phyloP scores from a whole-genome alignment of 1,284 basidiomycete species.

The Ceratobasidium theobromae region DNA sequence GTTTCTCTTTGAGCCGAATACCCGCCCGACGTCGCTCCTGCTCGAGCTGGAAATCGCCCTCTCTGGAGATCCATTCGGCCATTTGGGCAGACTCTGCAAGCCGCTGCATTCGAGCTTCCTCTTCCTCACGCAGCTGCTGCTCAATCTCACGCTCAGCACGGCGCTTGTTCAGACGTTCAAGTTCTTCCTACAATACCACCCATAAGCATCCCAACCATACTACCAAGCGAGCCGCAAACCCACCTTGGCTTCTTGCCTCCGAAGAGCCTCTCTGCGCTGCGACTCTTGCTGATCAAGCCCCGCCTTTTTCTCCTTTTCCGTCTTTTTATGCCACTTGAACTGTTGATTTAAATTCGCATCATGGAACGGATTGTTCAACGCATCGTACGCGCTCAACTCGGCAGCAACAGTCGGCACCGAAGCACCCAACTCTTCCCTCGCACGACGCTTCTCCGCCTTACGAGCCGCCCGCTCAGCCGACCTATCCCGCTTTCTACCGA shows the following conservation, averaged over 20 bases:
- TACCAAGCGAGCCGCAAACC: neutral
- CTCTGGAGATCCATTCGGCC: conserved; percentile 97
- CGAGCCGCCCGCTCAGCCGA: conserved; percentile 64
- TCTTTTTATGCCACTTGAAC: conserved; percentile 98
- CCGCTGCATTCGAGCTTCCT: conserved; percentile 84
- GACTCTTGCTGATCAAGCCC: conserved; percentile 82
- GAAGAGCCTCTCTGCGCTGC: conserved; percentile 73
- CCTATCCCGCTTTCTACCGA: conserved; percentile 34
- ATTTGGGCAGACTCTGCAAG: conserved; percentile 93
- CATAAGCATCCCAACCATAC: neutral
- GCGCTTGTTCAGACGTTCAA: conserved; percentile 86
- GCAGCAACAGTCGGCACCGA: conserved; percentile 65
- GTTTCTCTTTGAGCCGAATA: conserved; percentile 92
- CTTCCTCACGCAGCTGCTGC: conserved; percentile 84
- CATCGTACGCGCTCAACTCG: conserved; percentile 89
- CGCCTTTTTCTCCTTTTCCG: conserved; percentile 89
- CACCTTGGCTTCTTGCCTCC: conserved; percentile 81
- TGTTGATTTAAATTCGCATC: conserved; percentile 93
- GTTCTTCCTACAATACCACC: conserved; percentile 61
- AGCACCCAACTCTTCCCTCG: conserved; percentile 82
- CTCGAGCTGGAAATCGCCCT: conserved; percentile 95
- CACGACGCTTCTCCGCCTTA: conserved; percentile 78
- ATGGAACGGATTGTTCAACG: conserved; percentile 95
- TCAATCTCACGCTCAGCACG: conserved; percentile 93
- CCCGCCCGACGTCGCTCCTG: conserved; percentile 89